These are phyloP conservation scores for Jaenimonas drosophilae DNA, from an alignment of 208 protist species.

Conservation along the genomic window DNA sequence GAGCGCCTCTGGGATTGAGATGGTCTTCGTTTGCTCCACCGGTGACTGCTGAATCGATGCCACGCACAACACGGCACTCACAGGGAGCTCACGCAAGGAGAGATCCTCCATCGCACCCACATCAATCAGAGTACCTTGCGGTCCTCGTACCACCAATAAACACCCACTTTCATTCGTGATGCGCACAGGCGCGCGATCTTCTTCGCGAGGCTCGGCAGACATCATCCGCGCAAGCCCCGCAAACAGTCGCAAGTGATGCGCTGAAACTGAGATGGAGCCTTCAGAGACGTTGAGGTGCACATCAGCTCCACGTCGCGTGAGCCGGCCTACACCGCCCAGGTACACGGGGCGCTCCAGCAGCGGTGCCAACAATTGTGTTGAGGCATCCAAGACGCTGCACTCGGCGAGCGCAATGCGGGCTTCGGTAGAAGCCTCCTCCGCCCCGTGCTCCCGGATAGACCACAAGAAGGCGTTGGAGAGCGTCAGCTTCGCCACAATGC, in stretches of 20 bases:
- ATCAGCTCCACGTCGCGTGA: not conserved
- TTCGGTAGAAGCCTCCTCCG: not conserved
- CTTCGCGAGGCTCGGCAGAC: too few species aligned
- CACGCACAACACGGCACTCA: not conserved
- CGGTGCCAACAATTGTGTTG: not conserved
- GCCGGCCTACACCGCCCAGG: not conserved
- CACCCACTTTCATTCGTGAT: constrained; percentile 3
- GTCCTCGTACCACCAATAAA: not conserved
- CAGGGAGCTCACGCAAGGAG: not conserved
- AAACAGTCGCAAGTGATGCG: too few species aligned
- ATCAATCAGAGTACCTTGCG: not conserved
- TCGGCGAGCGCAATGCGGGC: not conserved
- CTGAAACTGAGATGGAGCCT: too few species aligned
- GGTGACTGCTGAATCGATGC: not conserved
- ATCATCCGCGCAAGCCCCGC: too few species aligned
- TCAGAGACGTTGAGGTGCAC: not conserved
- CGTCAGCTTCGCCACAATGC: constrained; percentile 7
- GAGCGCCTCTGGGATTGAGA: not conserved
- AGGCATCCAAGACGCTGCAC: not conserved
- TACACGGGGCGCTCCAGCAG: not conserved
- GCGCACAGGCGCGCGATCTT: too few species aligned
- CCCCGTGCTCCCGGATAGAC: constrained; percentile 3
- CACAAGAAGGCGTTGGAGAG: constrained; percentile 7
- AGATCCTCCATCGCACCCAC: not conserved
- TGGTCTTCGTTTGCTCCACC: not conserved